Evolutionary conservation across 441 rosid species (phyloP).

Genomic region (Flueggea neowawraea): DNA sequence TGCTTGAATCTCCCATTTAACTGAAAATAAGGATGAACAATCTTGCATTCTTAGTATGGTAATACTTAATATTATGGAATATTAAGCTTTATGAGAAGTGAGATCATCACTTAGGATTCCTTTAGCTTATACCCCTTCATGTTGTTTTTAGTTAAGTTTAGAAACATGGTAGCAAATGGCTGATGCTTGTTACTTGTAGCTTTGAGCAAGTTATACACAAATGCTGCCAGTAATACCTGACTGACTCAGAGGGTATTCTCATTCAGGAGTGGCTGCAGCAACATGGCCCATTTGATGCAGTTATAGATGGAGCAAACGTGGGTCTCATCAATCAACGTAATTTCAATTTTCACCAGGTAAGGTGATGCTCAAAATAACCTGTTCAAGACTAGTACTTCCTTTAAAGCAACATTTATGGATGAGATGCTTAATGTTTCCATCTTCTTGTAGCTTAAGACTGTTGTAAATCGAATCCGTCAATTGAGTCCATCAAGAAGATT

Average conservation of each 20-base stretch:
- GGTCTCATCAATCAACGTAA: conserved; percentile 46
- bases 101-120: too few relatives aligned
- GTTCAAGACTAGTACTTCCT: conserved; percentile 8
- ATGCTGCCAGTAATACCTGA: conserved; percentile 14
- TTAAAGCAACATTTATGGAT: conserved; percentile 6
- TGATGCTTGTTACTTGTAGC: neutral
- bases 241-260: conserved; percentile 28
- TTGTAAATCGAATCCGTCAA: conserved; percentile 46
- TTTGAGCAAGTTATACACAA: conserved; percentile 11
- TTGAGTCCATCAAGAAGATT: conserved; percentile 66
- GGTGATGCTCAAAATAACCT: neutral
- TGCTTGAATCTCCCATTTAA: too few relatives aligned
- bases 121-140: too few relatives aligned
- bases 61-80: too few relatives aligned
- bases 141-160: too few relatives aligned
- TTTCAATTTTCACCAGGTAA: conserved; percentile 70
- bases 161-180: too few relatives aligned
- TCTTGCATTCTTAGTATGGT: too few relatives aligned
- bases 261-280: conserved; percentile 71
- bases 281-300: conserved; percentile 94
- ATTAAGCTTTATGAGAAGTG: too few relatives aligned
- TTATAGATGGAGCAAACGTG: conserved; percentile 86
- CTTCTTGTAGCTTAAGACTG: conserved; percentile 53
- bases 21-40: too few relatives aligned
- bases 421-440: conserved; percentile 9